A percentile compares a stretch with the other conserved stretches of the same genome.
These are phyloP conservation scores for Eucalyptus sp. DNA, from an alignment of 345 rosid species.

Conservation along the genomic window DNA sequence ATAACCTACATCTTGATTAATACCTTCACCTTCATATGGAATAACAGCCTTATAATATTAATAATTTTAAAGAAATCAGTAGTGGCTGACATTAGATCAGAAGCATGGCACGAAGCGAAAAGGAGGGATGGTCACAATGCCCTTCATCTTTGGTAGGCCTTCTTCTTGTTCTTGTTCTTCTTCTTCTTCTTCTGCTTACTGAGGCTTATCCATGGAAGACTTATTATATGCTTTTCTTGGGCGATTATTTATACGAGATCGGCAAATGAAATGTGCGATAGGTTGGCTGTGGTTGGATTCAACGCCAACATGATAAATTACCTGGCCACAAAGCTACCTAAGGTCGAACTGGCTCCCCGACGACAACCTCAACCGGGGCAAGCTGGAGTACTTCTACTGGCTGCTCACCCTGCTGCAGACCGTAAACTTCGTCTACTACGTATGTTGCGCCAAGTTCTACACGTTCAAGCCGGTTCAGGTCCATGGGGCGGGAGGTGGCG, in stretches of 20 bases:
- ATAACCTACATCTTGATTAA: no score
- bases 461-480: constrained; percentile 45
- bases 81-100: not conserved
- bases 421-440: constrained; percentile 47
- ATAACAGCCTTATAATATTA: no score
- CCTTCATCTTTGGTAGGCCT: constrained; percentile 54
- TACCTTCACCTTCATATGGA: no score
- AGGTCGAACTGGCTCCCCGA: constrained; percentile 83
- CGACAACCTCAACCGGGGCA: constrained; percentile 59
- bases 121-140: constrained; percentile 65
- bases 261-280: constrained; percentile 88
- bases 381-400: constrained; percentile 82
- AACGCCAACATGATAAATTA: constrained; percentile 76
- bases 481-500: not conserved
- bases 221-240: not conserved
- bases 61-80: no score
- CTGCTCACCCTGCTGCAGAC: constrained; percentile 48
- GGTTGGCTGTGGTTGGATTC: constrained; percentile 83
- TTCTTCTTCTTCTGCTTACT: not conserved
- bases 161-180: not conserved
- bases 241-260: not conserved
- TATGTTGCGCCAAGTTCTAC: constrained; percentile 53
- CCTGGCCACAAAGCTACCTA: constrained; percentile 41
- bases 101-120: constrained; percentile 5
- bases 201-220: not conserved